Percentiles rank a stretch among this genome's conserved stretches.
phyloP scores from a whole-genome alignment of 768 basidiomycete genomes.

The Boletus tylopilopsis region DNA sequence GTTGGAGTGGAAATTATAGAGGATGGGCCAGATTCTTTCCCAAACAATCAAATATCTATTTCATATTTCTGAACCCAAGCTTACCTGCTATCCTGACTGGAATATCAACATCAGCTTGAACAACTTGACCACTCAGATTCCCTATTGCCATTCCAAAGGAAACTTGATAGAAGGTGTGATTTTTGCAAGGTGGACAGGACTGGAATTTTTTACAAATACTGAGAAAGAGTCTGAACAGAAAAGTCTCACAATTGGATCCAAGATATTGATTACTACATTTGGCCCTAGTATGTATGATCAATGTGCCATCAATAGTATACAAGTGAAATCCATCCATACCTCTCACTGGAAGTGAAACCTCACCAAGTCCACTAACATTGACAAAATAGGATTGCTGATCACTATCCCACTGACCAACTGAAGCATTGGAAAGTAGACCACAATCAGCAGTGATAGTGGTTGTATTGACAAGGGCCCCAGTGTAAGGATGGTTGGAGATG shows the following conservation, averaged over 20 bases:
- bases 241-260: not conserved
- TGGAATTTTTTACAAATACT: not conserved
- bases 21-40: not conserved
- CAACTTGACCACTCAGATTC: not conserved
- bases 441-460: constrained; percentile 16
- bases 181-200: not conserved
- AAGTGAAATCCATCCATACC: not conserved
- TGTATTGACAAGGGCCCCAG: constrained; percentile 13
- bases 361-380: constrained; percentile 6
- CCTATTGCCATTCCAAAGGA: not conserved
- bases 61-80: not conserved
- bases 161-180: not conserved
- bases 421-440: constrained; percentile 8
- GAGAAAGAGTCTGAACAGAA: not conserved
- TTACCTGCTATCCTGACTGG: not conserved
- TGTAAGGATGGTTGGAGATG: not conserved
- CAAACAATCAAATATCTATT: not conserved
- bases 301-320: not conserved
- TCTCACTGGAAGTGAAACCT: not conserved
- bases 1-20: not conserved
- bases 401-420: not conserved
- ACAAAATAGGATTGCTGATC: not conserved
- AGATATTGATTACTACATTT: not conserved
- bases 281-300: not conserved
- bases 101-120: not conserved